These are phyloP conservation scores for Pleurotus platypus DNA, from an alignment of 768 basidiomycete genomes.

Conservation along the genomic window DNA sequence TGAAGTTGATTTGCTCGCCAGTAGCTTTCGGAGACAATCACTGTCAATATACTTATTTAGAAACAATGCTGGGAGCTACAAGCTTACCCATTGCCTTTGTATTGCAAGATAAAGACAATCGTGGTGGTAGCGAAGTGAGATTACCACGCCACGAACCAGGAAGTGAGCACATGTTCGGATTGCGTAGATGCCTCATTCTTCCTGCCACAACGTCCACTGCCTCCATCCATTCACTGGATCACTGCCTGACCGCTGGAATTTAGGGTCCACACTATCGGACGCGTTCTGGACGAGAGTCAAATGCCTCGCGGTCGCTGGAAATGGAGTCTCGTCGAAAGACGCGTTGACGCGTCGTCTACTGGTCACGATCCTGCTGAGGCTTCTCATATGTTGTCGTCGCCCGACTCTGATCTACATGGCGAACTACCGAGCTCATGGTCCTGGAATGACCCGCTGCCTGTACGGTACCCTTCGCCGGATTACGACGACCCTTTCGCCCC, in stretches of 20 bases:
- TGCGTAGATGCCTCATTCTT: neutral
- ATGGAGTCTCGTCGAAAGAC: too few species aligned
- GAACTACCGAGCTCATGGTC: neutral
- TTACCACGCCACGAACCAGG: conserved; percentile 6
- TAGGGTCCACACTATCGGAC: neutral
- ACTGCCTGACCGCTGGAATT: conserved; percentile 4
- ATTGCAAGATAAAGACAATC: too few species aligned
- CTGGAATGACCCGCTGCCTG: neutral
- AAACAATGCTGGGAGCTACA: too few species aligned
- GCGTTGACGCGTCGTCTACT: too few species aligned
- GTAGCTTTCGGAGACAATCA: conserved; percentile 38
- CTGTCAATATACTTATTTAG: too few species aligned
- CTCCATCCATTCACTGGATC: conserved; percentile 1
- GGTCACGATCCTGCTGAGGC: too few species aligned
- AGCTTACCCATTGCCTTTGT: too few species aligned
- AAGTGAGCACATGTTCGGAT: conserved; percentile 1
- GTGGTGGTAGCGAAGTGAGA: too few species aligned
- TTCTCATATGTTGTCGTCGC: too few species aligned
- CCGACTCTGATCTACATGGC: neutral
- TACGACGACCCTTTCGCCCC: conserved; percentile 44
- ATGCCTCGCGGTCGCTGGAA: neutral
- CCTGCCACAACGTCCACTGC: conserved; percentile 2
- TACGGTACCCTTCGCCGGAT: conserved; percentile 40
- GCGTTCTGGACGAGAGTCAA: neutral
- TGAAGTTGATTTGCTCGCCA: conserved; percentile 52